Evolutionary conservation across 768 basidiomycete genomes (phyloP).

Genomic region (Omphalotus guepiniiformis): DNA sequence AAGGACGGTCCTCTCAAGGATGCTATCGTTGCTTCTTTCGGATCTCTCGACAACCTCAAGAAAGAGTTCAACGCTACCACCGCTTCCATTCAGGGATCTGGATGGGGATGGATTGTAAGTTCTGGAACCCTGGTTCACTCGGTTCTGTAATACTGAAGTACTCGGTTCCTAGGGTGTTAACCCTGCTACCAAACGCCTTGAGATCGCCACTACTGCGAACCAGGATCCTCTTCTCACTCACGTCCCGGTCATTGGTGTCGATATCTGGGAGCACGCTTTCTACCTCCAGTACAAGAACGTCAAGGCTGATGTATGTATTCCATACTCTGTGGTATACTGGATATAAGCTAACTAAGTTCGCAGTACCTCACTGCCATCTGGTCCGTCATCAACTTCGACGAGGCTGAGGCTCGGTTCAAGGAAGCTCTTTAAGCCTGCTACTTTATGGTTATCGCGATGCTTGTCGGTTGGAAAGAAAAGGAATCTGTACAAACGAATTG

Average conservation of each 20-base stretch:
- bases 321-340: neutral
- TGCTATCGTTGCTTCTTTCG: constrained; percentile 61
- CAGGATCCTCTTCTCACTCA: constrained; percentile 86
- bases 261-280: constrained; percentile 96
- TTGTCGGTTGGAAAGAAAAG: no score
- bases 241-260: constrained; percentile 85
- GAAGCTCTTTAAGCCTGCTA: no score
- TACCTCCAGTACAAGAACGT: constrained; percentile 97
- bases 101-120: constrained; percentile 96
- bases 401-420: constrained; percentile 64
- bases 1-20: constrained; percentile 61
- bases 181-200: constrained; percentile 62
- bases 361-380: constrained; percentile 78
- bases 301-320: constrained; percentile 75
- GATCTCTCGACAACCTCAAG: constrained; percentile 66
- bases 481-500: no score
- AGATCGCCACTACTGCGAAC: constrained; percentile 89
- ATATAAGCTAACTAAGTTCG: neutral
- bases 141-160: neutral
- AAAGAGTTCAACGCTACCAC: constrained; percentile 84
- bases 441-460: no score
- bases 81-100: constrained; percentile 85
- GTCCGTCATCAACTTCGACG: constrained; percentile 68
- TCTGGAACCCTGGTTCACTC: no score
- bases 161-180: constrained; percentile 33